phyloP scores from a whole-genome alignment of 2,329 filamentous ascomycete species.

The Exophiala phaeomuriformis region DNA sequence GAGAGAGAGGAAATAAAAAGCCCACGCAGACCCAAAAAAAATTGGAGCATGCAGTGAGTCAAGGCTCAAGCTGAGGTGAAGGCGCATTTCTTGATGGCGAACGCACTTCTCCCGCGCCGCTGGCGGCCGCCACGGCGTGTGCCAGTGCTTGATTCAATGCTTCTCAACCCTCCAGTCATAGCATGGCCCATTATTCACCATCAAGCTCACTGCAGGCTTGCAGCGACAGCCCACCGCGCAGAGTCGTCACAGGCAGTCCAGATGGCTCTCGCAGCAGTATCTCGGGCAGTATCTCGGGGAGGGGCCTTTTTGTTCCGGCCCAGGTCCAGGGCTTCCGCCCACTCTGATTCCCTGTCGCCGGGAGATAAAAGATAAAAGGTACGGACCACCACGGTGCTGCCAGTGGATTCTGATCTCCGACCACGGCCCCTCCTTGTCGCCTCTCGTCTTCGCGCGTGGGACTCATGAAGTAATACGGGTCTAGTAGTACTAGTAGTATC shows the following conservation, averaged over 20 bases:
- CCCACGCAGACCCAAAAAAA: conserved; percentile 13
- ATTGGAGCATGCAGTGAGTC: conserved; percentile 20
- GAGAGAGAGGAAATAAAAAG: conserved; percentile 23
- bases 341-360: neutral
- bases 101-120: neutral
- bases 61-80: conserved; percentile 1
- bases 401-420: neutral
- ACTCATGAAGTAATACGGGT: neutral
- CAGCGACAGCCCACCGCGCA: neutral
- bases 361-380: neutral
- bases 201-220: neutral
- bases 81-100: neutral
- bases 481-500: too few species aligned
- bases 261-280: too few species aligned
- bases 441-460: conserved; percentile 1
- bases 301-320: neutral
- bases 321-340: neutral
- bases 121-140: neutral
- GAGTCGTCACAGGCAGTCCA: neutral
- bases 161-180: neutral
- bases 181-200: neutral
- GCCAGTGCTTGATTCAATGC: neutral
- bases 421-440: neutral
- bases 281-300: neutral
- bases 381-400: neutral